phyloP scores from a whole-genome alignment of 106 monocot species.

The Dendrobium officinale region DNA sequence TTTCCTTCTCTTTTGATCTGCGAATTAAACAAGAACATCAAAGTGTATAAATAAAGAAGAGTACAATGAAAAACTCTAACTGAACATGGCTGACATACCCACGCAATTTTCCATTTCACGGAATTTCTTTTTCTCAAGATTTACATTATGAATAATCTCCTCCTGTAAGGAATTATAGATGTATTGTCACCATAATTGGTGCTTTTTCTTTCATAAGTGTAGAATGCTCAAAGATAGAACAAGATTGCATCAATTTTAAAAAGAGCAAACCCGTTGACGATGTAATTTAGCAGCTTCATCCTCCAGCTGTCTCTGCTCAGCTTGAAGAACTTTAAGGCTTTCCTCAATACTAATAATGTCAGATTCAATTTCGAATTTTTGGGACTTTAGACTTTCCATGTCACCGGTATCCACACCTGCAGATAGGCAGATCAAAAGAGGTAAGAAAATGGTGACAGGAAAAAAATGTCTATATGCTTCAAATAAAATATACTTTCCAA shows the following conservation, averaged over 20 bases:
- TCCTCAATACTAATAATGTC: constrained; percentile 47
- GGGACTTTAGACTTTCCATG: constrained; percentile 49
- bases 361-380: constrained; percentile 50
- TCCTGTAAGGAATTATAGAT: constrained; percentile 36
- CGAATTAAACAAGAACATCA: constrained; percentile 10
- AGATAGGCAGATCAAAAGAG: constrained; percentile 8
- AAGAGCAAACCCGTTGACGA: constrained; percentile 49
- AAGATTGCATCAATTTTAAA: background rate
- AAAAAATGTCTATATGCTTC: background rate
- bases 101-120: constrained; percentile 66
- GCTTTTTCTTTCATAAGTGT: background rate
- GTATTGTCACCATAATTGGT: background rate
- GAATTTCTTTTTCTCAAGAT: constrained; percentile 53
- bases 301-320: constrained; percentile 71
- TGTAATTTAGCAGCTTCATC: constrained; percentile 69
- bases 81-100: constrained; percentile 34
- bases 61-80: background rate
- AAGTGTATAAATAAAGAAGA: background rate
- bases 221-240: background rate
- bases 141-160: constrained; percentile 43
- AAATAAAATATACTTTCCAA: constrained; percentile 39
- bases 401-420: constrained; percentile 68
- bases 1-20: constrained; percentile 68
- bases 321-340: constrained; percentile 42
- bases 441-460: background rate